phyloP scores from a whole-genome alignment of 108 stramenopile species.

The Phaeodactylum tricornutum region DNA sequence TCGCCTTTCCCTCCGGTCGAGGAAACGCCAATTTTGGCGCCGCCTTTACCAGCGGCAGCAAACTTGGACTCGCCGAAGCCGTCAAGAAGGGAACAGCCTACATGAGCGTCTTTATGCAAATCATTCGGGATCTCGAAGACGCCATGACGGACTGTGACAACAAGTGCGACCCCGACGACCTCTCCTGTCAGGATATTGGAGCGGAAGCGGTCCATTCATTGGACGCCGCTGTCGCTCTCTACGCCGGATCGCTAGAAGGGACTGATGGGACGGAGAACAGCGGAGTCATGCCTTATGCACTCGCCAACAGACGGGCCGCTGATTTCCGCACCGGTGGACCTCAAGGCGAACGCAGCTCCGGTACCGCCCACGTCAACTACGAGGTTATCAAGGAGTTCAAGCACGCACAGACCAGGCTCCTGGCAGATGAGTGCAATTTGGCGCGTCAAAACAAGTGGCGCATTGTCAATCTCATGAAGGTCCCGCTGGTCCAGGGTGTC shows the following conservation, averaged over 20 bases:
- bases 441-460: slow-evolving; percentile 24
- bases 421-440: slow-evolving; percentile 12
- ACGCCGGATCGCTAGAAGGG: slow-evolving; percentile 42
- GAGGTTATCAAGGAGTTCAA: slow-evolving; percentile 37
- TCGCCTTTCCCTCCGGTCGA: too few species aligned
- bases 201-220: slow-evolving; percentile 45
- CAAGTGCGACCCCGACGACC: too few species aligned
- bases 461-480: slow-evolving; percentile 46
- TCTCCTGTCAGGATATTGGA: too few species aligned
- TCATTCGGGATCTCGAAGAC: slow-evolving; percentile 42
- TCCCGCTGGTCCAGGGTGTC: slow-evolving; percentile 70
- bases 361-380: slow-evolving; percentile 38
- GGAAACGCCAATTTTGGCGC: slow-evolving; percentile 2
- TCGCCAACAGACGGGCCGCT: slow-evolving; percentile 50
- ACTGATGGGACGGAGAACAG: slow-evolving; percentile 17
- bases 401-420: slow-evolving; percentile 27
- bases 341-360: slow-evolving; percentile 17
- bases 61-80: slow-evolving; percentile 5
- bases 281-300: slow-evolving; percentile 41
- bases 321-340: slow-evolving; percentile 50
- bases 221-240: slow-evolving; percentile 51
- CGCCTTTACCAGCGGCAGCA: background rate
- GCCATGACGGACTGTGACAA: slow-evolving; percentile 12
- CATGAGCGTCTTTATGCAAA: slow-evolving; percentile 43
- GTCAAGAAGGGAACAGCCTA: slow-evolving; percentile 9